phyloP scores from a whole-genome alignment of 805 yeast species.

The Yarrowia sp. region DNA sequence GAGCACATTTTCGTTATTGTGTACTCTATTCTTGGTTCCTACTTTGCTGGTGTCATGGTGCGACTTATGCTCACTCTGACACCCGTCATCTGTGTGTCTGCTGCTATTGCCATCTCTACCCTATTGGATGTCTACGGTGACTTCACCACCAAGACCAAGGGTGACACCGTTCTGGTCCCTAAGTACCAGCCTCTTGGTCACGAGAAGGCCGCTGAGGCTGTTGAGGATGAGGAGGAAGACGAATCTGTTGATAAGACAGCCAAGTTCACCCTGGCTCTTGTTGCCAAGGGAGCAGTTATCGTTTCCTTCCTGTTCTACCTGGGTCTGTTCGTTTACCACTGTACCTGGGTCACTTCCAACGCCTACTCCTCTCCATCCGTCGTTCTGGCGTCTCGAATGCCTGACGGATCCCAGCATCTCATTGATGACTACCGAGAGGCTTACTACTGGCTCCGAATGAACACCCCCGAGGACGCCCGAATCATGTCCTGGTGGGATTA shows the following conservation, averaged over 20 bases:
- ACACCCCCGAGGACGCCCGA: conserved; percentile 92
- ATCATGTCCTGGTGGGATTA: conserved; percentile 99
- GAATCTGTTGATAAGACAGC: conserved; percentile 21
- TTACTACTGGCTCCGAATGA: conserved; percentile 97
- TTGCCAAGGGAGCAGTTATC: conserved; percentile 62
- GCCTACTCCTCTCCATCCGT: conserved; percentile 98
- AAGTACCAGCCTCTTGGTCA: conserved; percentile 24
- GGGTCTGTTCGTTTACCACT: conserved; percentile 80
- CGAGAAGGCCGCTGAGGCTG: neutral
- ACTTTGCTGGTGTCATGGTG: conserved; percentile 99
- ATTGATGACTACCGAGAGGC: conserved; percentile 99
- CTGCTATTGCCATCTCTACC: conserved; percentile 82
- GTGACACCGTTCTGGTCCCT: neutral
- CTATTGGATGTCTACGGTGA: conserved; percentile 78
- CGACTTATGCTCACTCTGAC: conserved; percentile 95
- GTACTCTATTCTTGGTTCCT: conserved; percentile 88
- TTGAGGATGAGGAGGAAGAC: conserved; percentile 26
- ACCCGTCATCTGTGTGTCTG: conserved; percentile 91
- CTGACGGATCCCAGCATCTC: conserved; percentile 79
- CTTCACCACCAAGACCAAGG: conserved; percentile 37
- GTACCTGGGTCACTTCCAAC: conserved; percentile 94
- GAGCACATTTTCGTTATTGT: conserved; percentile 92
- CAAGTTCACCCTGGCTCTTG: conserved; percentile 31
- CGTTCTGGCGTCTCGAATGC: conserved; percentile 74
- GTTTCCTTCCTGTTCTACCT: conserved; percentile 70